Base-by-base conservation (phyloP, 2,329 filamentous ascomycete species). In the Verruconis gallopava region DNA sequence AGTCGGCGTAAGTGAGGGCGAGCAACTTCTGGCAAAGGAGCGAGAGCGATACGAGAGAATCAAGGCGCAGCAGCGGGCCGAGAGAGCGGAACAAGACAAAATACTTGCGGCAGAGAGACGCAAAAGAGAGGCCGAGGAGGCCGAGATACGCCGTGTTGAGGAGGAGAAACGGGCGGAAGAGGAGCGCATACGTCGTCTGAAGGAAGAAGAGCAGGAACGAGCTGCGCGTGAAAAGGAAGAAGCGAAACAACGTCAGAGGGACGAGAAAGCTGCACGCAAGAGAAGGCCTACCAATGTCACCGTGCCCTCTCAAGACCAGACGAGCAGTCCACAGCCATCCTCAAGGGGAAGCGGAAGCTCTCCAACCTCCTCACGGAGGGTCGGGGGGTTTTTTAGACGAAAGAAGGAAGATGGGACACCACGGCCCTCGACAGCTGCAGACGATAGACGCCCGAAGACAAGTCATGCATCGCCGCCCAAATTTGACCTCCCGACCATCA, bases 401-500 rank as follows among this genome's bases (percentile, higher is more conserved):
- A 21, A 37, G 25, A 30, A 44, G 18, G 21, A 11, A 14, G 38
- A 40, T n/a, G 37, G 40, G 9, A 18, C 36, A 19, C 37, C 37
- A 4, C 25, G 17, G 19, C 25, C 42, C 4, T 33, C 41, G 21
- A 38, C 35, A 28, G 9, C 41, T 15, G 2, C 20, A 3, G 30
- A 35, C 11, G 14, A 21, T 18, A 21, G 17, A 9, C 43, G 30
- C 12, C 39, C 40, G 5, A 28, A 21, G 21, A 44, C 43, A 12
- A 42, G 33, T 28, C 39, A 25, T 28, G 38, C 21, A 12, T 36
- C 21, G 11, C 35, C 37, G 33, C 44, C n/a, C 42, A 48, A 5
- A 49, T 9, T 25, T 3, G 55, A 28, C 43, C 52, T 38, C 52
- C 41, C 57, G 12, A 57, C 54, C 1, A 67, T 66, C 44, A 56